Percentiles rank a stretch among this genome's conserved stretches.
phyloP scores from a whole-genome alignment of 768 basidiomycete genomes.

The Psilocybe sp. region DNA sequence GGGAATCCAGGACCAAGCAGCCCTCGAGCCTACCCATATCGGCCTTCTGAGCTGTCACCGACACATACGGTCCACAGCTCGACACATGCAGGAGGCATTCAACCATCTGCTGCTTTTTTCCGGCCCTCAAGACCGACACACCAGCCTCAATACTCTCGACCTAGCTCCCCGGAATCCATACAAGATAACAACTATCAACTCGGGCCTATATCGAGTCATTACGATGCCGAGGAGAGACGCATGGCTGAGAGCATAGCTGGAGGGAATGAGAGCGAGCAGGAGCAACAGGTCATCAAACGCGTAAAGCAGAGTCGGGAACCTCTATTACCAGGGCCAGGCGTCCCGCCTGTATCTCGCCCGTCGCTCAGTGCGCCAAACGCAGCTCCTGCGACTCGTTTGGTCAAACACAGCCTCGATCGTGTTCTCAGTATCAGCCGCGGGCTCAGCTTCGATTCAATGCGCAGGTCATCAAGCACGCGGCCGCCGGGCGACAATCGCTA shows the following conservation, averaged over 20 bases:
- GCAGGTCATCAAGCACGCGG: conserved; percentile 25
- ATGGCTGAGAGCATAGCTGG: conserved; percentile 18
- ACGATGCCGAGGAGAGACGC: conserved; percentile 37
- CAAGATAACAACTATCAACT: conserved; percentile 32
- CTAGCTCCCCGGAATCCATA: conserved; percentile 20
- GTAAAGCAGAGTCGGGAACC: conserved; percentile 72
- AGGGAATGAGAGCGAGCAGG: conserved; percentile 19
- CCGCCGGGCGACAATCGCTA: conserved; percentile 19
- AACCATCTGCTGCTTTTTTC: conserved; percentile 79
- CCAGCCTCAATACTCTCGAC: conserved; percentile 37
- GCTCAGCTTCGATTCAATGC: conserved; percentile 49
- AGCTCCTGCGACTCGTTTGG: conserved; percentile 28
- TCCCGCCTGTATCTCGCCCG: conserved; percentile 20
- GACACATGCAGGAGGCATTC: conserved; percentile 72
- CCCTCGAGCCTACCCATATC: conserved; percentile 4
- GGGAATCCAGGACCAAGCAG: conserved; percentile 15
- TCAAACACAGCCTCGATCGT: conserved; percentile 62
- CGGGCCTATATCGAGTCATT: conserved; percentile 32
- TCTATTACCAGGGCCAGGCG: conserved; percentile 51
- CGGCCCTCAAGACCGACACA: conserved; percentile 61
- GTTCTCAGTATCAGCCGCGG: conserved; percentile 52
- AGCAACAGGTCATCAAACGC: conserved; percentile 33
- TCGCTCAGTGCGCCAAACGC: conserved; percentile 23
- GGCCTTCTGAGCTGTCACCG: not conserved
- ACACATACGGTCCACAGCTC: conserved; percentile 27